A percentile compares a stretch with the other conserved stretches of the same genome.
phyloP scores from a whole-genome alignment of 2,329 filamentous ascomycete species.

The Purpureocillium lavendulum region DNA sequence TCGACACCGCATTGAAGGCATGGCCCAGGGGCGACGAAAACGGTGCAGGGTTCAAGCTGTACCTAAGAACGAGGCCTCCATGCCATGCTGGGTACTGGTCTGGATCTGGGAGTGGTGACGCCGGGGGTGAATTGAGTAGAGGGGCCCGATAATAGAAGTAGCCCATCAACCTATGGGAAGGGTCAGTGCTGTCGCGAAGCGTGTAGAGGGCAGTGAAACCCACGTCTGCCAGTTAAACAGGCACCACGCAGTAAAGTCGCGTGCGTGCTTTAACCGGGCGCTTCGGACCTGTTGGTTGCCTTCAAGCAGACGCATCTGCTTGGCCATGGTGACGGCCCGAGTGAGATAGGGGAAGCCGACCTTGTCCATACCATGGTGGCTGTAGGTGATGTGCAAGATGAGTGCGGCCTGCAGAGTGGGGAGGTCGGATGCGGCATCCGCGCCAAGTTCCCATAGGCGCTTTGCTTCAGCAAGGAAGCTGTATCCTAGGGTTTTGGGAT shows the following conservation, averaged over 20 bases:
- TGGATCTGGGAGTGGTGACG: too few relatives aligned
- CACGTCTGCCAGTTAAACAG: slow-evolving; percentile 5
- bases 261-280: background rate
- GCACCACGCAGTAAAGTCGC: slow-evolving; percentile 3
- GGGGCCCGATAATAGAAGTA: too few relatives aligned
- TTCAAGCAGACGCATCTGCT: background rate
- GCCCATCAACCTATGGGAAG: too few relatives aligned
- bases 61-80: too few relatives aligned
- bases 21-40: too few relatives aligned
- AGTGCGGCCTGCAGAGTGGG: slow-evolving; percentile 4
- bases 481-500: slow-evolving; percentile 4
- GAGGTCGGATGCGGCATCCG: background rate
- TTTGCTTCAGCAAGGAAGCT: slow-evolving; percentile 3
- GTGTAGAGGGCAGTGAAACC: background rate
- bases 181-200: too few relatives aligned
- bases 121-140: too few relatives aligned
- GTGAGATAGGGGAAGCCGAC: background rate
- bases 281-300: too few relatives aligned
- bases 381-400: slow-evolving; percentile 3
- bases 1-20: too few relatives aligned
- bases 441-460: slow-evolving; percentile 4
- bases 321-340: background rate
- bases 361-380: background rate
- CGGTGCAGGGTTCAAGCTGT: too few relatives aligned
- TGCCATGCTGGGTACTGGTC: too few relatives aligned